Base-by-base conservation (phyloP, 2,329 filamentous ascomycete genomes). In the Alternaria alternata region DNA sequence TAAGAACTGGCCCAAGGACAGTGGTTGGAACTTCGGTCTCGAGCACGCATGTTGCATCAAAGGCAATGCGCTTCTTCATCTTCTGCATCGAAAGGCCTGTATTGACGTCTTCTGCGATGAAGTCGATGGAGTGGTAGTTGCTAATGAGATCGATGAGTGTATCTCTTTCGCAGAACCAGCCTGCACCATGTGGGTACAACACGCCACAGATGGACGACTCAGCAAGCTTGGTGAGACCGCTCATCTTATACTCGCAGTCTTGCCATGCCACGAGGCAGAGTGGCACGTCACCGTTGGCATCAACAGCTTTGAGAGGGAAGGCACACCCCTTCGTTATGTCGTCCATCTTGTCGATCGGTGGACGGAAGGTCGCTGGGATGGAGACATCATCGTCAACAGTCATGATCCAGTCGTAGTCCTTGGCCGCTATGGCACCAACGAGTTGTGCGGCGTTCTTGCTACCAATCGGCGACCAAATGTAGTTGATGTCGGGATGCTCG, bases 391-490 rank as follows among this genome's bases (percentile, higher is more conserved):
- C 65, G 14, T 68, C 64, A 4, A 68, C 63, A 2, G 63, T 68
- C 56, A 68, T 61, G 26, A 65, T 65, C 52, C 54, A 67, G 5
- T 63, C 51, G 39, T 61, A 57, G 16, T 63, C 41, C 20, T 56
- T 57, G 0, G 62, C 64, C 7, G 66, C 66, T 22, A 68, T 49
- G 2, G 66, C 59, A 16, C 66, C 62, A 14, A 68, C 64, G 7
- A 68, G 57, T 39, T 67, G 64, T 20, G 66, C 66, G 11, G 66
- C 66, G 8, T 68, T 67, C 39, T 67, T 67, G 30, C 59, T 61
- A 12, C 66, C 64, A 41, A 68, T 67, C 0, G 66, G 64, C 6
- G 62, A 65, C 64, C 64, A 68, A n/a, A 67, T 65, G 24, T 67
- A 66, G 36, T 57, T 59, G 36, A 67, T 66, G 12, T 65, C 59